These are phyloP conservation scores for Lolium perenne DNA, from an alignment of 176 grass and related monocot genomes.

Conservation along the genomic window DNA sequence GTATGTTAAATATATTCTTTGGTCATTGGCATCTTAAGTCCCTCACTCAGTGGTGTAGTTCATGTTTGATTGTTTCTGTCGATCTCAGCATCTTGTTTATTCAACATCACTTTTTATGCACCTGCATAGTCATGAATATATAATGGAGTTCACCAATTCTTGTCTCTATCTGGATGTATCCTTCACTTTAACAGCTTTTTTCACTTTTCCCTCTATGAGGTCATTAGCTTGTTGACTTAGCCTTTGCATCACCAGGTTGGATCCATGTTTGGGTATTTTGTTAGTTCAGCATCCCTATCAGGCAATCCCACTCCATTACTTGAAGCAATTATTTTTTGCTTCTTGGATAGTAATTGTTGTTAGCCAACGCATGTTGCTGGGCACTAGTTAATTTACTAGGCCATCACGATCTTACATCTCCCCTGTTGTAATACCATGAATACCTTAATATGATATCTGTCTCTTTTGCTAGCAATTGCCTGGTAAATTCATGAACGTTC, in stretches of 20 bases:
- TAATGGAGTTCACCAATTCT: slow-evolving; percentile 12
- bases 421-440: neutral
- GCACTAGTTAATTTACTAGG: slow-evolving; percentile 18
- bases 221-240: slow-evolving; percentile 37
- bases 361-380: neutral
- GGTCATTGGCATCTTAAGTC: neutral
- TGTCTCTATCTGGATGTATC: slow-evolving; percentile 21
- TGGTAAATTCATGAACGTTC: neutral
- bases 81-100: neutral
- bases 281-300: slow-evolving; percentile 43
- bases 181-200: slow-evolving; percentile 35
- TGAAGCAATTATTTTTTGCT: slow-evolving; percentile 1
- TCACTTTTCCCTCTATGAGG: slow-evolving; percentile 34
- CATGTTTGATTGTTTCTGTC: neutral
- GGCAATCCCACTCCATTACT: slow-evolving; percentile 18
- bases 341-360: slow-evolving; percentile 1
- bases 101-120: neutral
- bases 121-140: neutral
- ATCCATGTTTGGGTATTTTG: slow-evolving; percentile 2
- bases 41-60: neutral
- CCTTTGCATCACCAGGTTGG: neutral
- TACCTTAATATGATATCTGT: neutral
- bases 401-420: slow-evolving; percentile 28
- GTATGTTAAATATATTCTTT: neutral
- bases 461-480: neutral